phyloP scores from a whole-genome alignment of 805 yeast species.

The Zygosaccharomyces pseudorouxii region DNA sequence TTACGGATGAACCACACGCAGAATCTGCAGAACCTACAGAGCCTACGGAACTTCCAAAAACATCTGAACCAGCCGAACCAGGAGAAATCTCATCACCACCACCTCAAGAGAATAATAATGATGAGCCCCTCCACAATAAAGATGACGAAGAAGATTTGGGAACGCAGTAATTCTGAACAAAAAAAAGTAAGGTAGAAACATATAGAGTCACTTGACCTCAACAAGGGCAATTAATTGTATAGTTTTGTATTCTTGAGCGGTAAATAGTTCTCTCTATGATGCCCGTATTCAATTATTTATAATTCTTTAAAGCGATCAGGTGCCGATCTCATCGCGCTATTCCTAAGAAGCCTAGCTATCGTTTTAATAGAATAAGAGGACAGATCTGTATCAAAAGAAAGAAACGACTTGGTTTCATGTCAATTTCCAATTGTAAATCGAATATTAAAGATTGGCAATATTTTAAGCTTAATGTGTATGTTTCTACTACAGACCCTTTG shows the following conservation, averaged over 20 bases:
- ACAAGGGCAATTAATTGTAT: background rate
- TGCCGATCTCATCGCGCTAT: background rate
- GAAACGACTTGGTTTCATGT: background rate
- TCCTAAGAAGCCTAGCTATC: background rate
- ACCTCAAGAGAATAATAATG: background rate
- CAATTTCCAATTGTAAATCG: background rate
- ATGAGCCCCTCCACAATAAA: background rate
- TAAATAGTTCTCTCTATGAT: background rate
- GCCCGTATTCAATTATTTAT: conserved; percentile 2
- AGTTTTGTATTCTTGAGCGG: background rate
- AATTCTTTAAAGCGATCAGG: background rate
- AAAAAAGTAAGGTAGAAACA: background rate
- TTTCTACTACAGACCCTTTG: background rate
- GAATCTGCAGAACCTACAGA: background rate
- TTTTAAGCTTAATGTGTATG: conserved; percentile 27
- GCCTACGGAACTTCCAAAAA: background rate
- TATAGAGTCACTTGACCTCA: background rate
- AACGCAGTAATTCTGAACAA: background rate
- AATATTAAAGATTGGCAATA: conserved; percentile 24
- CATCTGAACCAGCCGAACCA: conserved; percentile 1
- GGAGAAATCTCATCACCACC: background rate
- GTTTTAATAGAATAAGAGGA: background rate
- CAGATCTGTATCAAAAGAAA: background rate
- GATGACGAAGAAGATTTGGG: conserved; percentile 2
- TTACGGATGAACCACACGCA: conserved; percentile 6